A percentile compares a stretch with the other conserved stretches of the same genome.
phyloP scores from a whole-genome alignment of 2,329 filamentous ascomycete genomes.

The Fonsecaea monophora region DNA sequence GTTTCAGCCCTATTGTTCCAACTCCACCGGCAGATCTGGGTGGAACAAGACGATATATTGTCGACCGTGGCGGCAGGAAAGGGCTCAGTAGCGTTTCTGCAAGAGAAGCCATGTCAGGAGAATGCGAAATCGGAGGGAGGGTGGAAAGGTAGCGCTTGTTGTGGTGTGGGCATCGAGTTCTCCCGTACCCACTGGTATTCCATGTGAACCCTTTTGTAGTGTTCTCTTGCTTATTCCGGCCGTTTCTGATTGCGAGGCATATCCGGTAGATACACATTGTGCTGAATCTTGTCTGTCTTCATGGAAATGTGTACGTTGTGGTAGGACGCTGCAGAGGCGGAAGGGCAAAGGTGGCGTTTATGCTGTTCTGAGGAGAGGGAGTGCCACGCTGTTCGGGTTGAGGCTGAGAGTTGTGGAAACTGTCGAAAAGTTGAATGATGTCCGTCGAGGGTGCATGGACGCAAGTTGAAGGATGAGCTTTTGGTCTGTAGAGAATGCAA shows the following conservation, averaged over 20 bases:
- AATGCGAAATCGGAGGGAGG: neutral
- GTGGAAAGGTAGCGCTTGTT: slow-evolving; percentile 6
- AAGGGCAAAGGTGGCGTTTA: slow-evolving; percentile 21
- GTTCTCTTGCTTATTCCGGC: slow-evolving; percentile 13
- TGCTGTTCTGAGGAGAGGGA: slow-evolving; percentile 4
- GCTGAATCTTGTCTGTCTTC: slow-evolving; percentile 35
- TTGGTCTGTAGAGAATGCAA: no score
- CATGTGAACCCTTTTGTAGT: slow-evolving; percentile 4
- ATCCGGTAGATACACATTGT: slow-evolving; percentile 36
- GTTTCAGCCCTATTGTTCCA: no score
- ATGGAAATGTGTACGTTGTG: slow-evolving; percentile 32
- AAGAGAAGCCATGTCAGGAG: no score
- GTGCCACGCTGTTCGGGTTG: slow-evolving; percentile 13
- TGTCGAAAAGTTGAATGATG: no score
- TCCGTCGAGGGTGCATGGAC: no score
- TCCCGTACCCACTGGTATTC: slow-evolving; percentile 16
- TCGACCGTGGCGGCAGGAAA: no score
- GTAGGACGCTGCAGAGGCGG: slow-evolving; percentile 26
- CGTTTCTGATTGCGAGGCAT: slow-evolving; percentile 19
- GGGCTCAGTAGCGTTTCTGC: no score
- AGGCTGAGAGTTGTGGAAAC: neutral
- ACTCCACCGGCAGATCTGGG: no score
- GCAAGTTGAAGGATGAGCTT: no score
- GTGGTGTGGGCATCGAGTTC: slow-evolving; percentile 19
- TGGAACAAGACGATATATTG: no score